These are phyloP conservation scores for Amphichorda felina DNA, from an alignment of 2,329 filamentous ascomycete genomes.

Conservation along the genomic window DNA sequence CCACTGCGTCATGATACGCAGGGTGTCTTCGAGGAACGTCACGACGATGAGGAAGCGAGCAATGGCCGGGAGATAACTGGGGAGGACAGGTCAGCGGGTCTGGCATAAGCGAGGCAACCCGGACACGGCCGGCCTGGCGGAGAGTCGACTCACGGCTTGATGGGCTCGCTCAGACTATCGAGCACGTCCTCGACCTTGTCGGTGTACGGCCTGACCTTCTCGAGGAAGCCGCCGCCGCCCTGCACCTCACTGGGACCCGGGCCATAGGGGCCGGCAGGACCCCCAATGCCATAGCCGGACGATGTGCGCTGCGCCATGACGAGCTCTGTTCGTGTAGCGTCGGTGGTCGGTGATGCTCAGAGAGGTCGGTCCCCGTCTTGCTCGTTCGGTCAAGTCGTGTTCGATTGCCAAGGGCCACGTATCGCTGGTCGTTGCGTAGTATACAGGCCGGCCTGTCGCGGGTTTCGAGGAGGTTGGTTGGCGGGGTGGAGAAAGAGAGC, in stretches of 20 bases:
- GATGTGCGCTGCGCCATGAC: slow-evolving; percentile 43
- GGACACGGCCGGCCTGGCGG: too few species aligned
- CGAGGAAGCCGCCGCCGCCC: slow-evolving; percentile 52
- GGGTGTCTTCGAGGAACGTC: slow-evolving; percentile 92
- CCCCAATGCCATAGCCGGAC: slow-evolving; percentile 73
- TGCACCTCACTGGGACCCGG: slow-evolving; percentile 40
- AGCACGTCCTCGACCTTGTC: slow-evolving; percentile 96
- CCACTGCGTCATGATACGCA: slow-evolving; percentile 97
- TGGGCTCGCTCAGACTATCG: slow-evolving; percentile 75
- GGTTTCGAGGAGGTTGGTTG: too few species aligned
- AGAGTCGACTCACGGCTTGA: slow-evolving; percentile 64
- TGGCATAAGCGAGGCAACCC: too few species aligned
- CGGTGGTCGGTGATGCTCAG: not conserved
- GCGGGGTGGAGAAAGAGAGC: too few species aligned
- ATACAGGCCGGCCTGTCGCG: too few species aligned
- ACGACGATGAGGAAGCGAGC: slow-evolving; percentile 96
- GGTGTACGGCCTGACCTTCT: slow-evolving; percentile 85
- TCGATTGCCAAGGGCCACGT: too few species aligned
- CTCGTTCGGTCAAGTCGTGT: not conserved
- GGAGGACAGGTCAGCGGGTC: slow-evolving; percentile 2
- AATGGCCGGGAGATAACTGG: slow-evolving; percentile 84
- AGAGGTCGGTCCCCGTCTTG: not conserved
- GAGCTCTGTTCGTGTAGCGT: not conserved
- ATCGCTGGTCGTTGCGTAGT: too few species aligned
- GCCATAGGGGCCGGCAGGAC: slow-evolving; percentile 57